Evolutionary conservation across 768 basidiomycete species (phyloP), one percentile per base, ranked within the genome.

Genomic region (Cubamyces sp.): DNA sequence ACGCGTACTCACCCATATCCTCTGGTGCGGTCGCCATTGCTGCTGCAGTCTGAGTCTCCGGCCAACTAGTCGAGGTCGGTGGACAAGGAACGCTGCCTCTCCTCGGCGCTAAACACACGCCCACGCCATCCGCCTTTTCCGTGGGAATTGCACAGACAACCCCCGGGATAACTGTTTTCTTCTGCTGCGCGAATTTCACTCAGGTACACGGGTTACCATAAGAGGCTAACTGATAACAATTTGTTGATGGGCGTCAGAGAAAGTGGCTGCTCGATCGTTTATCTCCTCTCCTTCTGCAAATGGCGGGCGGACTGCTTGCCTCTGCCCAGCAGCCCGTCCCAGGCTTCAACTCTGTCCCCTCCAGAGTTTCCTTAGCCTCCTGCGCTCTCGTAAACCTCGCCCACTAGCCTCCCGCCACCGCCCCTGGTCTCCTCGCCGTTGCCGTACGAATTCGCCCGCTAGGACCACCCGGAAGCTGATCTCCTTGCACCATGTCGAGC

Each of bases 21-120:
- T 68, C 67, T 7, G 64, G 55, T 21, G 61, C 57, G 16, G 57
- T 64, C 46, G 62, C 67, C 65, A 66, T 66, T 41, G 55, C 53
- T 34, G 55, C 53, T 55, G 47, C 54, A 19, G 50, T 49, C 48
- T 39, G 6, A 26, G 16, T 19, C 39, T 50, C 39, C 34, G 30
- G 25, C n/a, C 5, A 16, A n/a, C n/a, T n/a, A 56, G 54, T n/a
- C 23, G 28, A 30, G 34, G 34, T 34, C 9, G 23, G 15, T 16
- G 48, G 23, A 46, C 45, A 46, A 46, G 45, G 23, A 46, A 25
- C n/a, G n/a, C 45, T 46, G n/a, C 45, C 45, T 19, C 23, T 14
- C 7, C 14, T 46, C 12, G 7, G 23, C 45, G n/a, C n/a, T 46
- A 25, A 46, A 46, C n/a, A 7, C 40, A 18, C 55, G 21, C 45